Percentiles rank a stretch among this genome's conserved stretches.
These are phyloP conservation scores for Candida berthetii DNA, from an alignment of 805 yeast species.

Conservation along the genomic window DNA sequence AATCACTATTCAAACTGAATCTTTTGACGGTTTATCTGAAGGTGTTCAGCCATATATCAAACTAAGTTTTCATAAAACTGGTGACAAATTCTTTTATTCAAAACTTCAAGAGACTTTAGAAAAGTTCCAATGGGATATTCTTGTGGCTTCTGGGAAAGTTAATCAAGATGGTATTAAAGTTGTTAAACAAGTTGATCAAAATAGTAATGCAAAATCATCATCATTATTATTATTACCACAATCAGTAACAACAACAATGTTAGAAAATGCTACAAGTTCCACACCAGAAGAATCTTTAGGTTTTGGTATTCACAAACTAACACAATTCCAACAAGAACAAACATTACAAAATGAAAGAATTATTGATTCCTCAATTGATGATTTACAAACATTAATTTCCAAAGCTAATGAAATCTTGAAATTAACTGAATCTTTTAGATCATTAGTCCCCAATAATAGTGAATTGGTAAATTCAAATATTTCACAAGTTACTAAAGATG, in stretches of 20 bases:
- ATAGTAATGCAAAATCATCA: too few species aligned
- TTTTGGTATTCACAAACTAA: conserved; percentile 69
- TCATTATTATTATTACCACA: too few species aligned
- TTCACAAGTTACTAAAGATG: conserved; percentile 10
- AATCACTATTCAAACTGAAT: conserved; percentile 22
- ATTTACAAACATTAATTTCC: conserved; percentile 69
- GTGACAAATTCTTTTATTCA: conserved; percentile 48
- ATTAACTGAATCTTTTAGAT: conserved; percentile 36
- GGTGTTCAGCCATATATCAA: conserved; percentile 36
- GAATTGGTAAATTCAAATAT: conserved; percentile 3
- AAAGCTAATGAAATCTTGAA: conserved; percentile 68
- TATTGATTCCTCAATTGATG: conserved; percentile 65
- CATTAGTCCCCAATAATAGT: conserved; percentile 13
- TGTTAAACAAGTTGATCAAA: too few species aligned
- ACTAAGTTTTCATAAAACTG: conserved; percentile 71
- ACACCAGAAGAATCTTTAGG: conserved; percentile 18
- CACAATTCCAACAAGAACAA: conserved; percentile 46
- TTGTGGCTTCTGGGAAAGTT: conserved; percentile 25
- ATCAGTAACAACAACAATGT: too few species aligned
- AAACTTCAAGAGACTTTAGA: conserved; percentile 40
- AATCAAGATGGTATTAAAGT: conserved; percentile 15
- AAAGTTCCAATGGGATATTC: conserved; percentile 41
- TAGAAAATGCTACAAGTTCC: too few species aligned
- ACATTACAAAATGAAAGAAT: conserved; percentile 54
- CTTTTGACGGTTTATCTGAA: conserved; percentile 20